phyloP scores from a whole-genome alignment of 805 yeast species.

The Metschnikowia similis region DNA sequence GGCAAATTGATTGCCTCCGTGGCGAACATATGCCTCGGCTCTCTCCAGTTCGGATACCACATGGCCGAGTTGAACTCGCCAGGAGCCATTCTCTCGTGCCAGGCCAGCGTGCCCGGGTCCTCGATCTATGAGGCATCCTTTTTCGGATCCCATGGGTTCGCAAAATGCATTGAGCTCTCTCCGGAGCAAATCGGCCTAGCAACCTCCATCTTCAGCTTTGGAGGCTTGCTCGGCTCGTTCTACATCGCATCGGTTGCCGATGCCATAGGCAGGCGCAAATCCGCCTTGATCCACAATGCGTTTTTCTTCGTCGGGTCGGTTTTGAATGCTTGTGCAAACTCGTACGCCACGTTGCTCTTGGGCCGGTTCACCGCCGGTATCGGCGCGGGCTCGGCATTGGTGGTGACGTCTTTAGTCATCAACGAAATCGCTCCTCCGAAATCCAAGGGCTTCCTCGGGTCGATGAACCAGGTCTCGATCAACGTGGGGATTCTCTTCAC shows the following conservation, averaged over 20 bases:
- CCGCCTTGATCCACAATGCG: conserved; percentile 48
- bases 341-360: conserved; percentile 40
- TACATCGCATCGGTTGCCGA: conserved; percentile 65
- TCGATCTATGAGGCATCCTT: conserved; percentile 33
- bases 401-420: conserved; percentile 76
- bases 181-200: conserved; percentile 62
- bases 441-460: conserved; percentile 74
- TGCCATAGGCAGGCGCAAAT: conserved; percentile 54
- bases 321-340: conserved; percentile 49
- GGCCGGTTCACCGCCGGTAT: conserved; percentile 81
- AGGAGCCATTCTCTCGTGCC: conserved; percentile 62
- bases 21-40: conserved; percentile 64
- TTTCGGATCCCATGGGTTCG: conserved; percentile 37
- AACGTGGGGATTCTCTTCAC: conserved; percentile 82
- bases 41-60: conserved; percentile 91
- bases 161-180: conserved; percentile 55
- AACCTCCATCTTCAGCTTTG: conserved; percentile 76
- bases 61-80: conserved; percentile 95
- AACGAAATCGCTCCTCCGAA: conserved; percentile 73
- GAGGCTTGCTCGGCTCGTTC: conserved; percentile 75
- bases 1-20: conserved; percentile 40
- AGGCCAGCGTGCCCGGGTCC: conserved; percentile 25
- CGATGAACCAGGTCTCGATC: conserved; percentile 84
- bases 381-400: conserved; percentile 85
- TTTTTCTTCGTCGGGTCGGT: conserved; percentile 60